Evolutionary conservation across 2,329 filamentous ascomycete genomes (phyloP).

Genomic region (Fusarium hostae): DNA sequence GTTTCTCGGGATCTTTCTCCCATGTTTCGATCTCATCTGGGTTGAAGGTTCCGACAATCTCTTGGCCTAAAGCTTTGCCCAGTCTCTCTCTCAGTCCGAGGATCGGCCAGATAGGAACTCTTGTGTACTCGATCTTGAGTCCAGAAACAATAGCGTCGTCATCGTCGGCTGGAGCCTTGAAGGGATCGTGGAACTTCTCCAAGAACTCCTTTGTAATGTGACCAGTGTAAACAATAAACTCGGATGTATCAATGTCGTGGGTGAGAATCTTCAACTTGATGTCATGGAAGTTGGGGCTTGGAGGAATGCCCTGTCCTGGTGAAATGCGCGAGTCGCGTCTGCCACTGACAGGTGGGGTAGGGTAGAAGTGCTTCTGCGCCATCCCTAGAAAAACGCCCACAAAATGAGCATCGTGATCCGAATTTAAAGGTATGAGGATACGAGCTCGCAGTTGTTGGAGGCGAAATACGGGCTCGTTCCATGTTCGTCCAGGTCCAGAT

Average conservation of each 20-base stretch:
- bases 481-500: slow-evolving; percentile 52
- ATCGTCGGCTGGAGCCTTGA: slow-evolving; percentile 49
- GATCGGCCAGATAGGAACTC: slow-evolving; percentile 65
- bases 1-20: slow-evolving; percentile 53
- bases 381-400: slow-evolving; percentile 65
- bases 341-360: slow-evolving; percentile 27
- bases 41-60: slow-evolving; percentile 59
- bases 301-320: slow-evolving; percentile 25
- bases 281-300: slow-evolving; percentile 55
- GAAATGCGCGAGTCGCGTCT: slow-evolving; percentile 46
- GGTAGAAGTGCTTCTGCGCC: slow-evolving; percentile 67
- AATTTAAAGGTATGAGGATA: slow-evolving; percentile 58
- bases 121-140: slow-evolving; percentile 59
- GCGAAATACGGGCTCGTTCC: slow-evolving; percentile 60
- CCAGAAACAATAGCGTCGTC: slow-evolving; percentile 46
- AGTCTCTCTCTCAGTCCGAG: slow-evolving; percentile 66
- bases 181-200: slow-evolving; percentile 61
- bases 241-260: slow-evolving; percentile 59
- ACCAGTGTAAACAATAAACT: slow-evolving; percentile 66
- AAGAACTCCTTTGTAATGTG: slow-evolving; percentile 61
- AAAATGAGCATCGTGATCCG: slow-evolving; percentile 64
- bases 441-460: slow-evolving; percentile 61
- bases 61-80: slow-evolving; percentile 62
- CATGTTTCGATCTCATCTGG: slow-evolving; percentile 58
- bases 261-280: slow-evolving; percentile 63